phyloP scores from a whole-genome alignment of 2,329 filamentous ascomycete genomes.

The Aspergillus novofumigatus region DNA sequence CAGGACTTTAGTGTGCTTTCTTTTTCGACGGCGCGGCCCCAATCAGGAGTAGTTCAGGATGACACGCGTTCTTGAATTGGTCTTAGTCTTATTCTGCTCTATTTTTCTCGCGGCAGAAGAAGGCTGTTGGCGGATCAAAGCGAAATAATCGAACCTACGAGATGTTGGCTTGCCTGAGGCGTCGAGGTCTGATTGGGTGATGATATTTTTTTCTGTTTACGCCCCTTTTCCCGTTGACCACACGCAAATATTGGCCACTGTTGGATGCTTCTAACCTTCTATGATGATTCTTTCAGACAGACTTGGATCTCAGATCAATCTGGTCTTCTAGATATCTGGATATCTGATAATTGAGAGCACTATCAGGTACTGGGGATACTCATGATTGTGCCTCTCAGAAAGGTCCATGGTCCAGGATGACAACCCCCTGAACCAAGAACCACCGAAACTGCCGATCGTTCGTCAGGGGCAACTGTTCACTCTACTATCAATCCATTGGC shows the following conservation, averaged over 20 bases:
- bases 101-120: neutral
- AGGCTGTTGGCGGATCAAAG: neutral
- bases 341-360: too few relatives aligned
- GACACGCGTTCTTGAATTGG: constrained; percentile 4
- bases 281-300: too few relatives aligned
- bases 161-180: too few relatives aligned
- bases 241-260: too few relatives aligned
- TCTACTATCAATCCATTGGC: neutral
- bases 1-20: neutral
- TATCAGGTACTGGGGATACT: neutral
- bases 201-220: too few relatives aligned
- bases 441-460: neutral
- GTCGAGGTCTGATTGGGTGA: too few relatives aligned
- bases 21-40: neutral
- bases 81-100: neutral
- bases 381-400: neutral
- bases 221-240: too few relatives aligned
- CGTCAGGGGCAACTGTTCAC: neutral
- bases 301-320: too few relatives aligned
- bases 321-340: too few relatives aligned
- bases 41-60: constrained; percentile 1
- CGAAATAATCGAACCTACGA: neutral
- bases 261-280: too few relatives aligned
- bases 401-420: too few relatives aligned
- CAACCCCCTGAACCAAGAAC: neutral